phyloP scores from a whole-genome alignment of 106 monocot genomes.

The Dendrobium huoshanense region DNA sequence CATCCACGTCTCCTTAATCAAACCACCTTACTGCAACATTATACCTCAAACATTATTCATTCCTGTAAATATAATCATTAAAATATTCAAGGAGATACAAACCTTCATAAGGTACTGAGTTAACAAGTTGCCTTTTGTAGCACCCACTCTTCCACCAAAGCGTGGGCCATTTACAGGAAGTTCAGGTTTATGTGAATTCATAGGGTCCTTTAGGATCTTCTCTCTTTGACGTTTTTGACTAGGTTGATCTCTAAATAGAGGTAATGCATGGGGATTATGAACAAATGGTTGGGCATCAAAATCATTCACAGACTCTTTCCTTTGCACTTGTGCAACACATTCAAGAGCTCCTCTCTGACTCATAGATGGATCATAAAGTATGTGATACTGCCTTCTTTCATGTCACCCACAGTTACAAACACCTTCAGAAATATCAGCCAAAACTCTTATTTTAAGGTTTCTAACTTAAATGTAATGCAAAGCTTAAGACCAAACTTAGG shows the following conservation, averaged over 20 bases:
- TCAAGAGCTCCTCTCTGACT: slow-evolving; percentile 95
- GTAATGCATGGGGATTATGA: slow-evolving; percentile 89
- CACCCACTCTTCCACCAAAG: slow-evolving; percentile 81
- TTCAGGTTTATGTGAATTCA: slow-evolving; percentile 93
- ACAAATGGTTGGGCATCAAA: slow-evolving; percentile 77
- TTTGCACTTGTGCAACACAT: slow-evolving; percentile 86
- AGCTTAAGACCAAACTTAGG: too few species aligned
- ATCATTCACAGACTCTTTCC: slow-evolving; percentile 84
- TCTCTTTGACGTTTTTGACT: slow-evolving; percentile 91
- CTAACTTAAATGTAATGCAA: neutral
- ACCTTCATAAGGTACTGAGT: slow-evolving; percentile 98
- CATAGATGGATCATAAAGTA: slow-evolving; percentile 79
- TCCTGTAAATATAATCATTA: neutral
- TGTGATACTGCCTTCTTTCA: slow-evolving; percentile 75
- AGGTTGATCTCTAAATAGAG: slow-evolving; percentile 88
- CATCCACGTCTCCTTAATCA: slow-evolving; percentile 99
- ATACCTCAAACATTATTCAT: neutral
- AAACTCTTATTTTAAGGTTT: neutral
- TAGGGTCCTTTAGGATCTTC: slow-evolving; percentile 79
- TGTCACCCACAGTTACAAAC: slow-evolving; percentile 86
- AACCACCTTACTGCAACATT: slow-evolving; percentile 80
- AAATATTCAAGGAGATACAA: slow-evolving; percentile 8
- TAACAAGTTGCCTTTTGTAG: slow-evolving; percentile 89
- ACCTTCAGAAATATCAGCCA: slow-evolving; percentile 39
- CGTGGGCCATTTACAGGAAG: slow-evolving; percentile 79